These are phyloP conservation scores for Angomonas ambiguus DNA, from an alignment of 208 protist species.

Conservation along the genomic window DNA sequence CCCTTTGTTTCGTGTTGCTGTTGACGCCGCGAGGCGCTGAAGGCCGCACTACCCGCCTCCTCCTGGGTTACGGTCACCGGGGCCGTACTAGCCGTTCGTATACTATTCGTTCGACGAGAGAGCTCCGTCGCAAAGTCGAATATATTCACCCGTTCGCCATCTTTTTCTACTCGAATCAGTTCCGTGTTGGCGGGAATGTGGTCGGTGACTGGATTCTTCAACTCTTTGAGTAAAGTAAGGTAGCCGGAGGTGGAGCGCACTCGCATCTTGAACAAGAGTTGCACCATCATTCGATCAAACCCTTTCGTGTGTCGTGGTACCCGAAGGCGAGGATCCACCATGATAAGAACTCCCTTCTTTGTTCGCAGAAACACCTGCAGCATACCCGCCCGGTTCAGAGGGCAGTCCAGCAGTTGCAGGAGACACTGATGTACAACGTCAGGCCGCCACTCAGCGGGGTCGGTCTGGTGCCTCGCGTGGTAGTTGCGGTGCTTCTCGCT, in stretches of 20 bases:
- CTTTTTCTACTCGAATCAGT: conserved; percentile 80
- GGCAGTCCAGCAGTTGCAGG: conserved; percentile 96
- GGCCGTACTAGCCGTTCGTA: not conserved
- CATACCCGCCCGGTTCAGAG: conserved; percentile 97
- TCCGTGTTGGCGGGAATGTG: conserved; percentile 93
- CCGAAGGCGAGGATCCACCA: conserved; percentile 96
- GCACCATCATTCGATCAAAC: conserved; percentile 98
- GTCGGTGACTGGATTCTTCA: conserved; percentile 98
- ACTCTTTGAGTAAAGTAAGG: conserved; percentile 95
- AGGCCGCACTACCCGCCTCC: conserved; percentile 28
- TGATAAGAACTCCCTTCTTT: conserved; percentile 92
- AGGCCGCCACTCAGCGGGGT: conserved; percentile 94
- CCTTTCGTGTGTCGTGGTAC: conserved; percentile 98
- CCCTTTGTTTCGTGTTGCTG: conserved; percentile 29
- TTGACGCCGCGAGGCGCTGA: conserved; percentile 32
- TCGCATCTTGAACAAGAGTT: conserved; percentile 97
- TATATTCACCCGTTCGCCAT: conserved; percentile 68
- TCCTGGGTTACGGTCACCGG: conserved; percentile 10
- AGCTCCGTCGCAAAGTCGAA: conserved; percentile 39
- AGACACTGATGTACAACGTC: conserved; percentile 99
- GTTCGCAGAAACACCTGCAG: conserved; percentile 97
- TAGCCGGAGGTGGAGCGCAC: conserved; percentile 89
- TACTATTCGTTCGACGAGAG: conserved; percentile 19
- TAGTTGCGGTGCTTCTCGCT: conserved; percentile 96
- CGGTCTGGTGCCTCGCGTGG: conserved; percentile 91